Evolutionary conservation across 2,329 filamentous ascomycete genomes (phyloP), one percentile per base, ranked within the genome.

Genomic region (Trichoderma pleuroti): DNA sequence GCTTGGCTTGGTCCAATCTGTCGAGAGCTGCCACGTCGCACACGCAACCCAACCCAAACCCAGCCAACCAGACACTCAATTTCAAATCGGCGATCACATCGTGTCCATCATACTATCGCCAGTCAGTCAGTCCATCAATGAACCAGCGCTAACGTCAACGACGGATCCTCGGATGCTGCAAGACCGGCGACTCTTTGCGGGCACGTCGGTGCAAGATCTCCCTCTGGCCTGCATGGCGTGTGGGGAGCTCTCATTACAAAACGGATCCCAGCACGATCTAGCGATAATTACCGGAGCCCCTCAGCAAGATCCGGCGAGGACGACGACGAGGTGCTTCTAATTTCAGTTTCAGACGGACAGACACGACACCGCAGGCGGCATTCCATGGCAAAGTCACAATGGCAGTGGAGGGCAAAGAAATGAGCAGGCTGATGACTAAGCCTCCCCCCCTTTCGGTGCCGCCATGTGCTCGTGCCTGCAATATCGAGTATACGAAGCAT

Each of bases 361-460:
- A n/a, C n/a, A 16, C n/a, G 39, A n/a, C 2, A 42, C 18, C 3
- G 39, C 39, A 10, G 39, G 39, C 39, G 1, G 39, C 39, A 42
- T 42, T 42, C 39, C 39, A 42, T 42, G 39, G 52, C 36, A 59
- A 68, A 60, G 64, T 68, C 64, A 46, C 64, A 68, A 42, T 32
- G 26, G 64, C 64, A 68, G 64, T 68, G 64, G 64, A 68, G 64
- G 64, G n/a, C 11, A 67, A 14, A 52, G 65, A 68, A 68, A 68
- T 60, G 65, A 68, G 56, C 54, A 32, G n/a, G 6, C 18, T 16
- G 28, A 52, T 68, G 65, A 68, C 65, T 68, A 68, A 68, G 65
- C 65, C 32, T n/a, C 36, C 65, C 36, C 65, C 65, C 65, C 42
- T 34, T 59, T 56, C 18, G 11, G 39, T 39, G 28, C 11, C 11